Percentiles rank a stretch among this genome's conserved stretches.
Conservation (phyloP, 805 yeast genomes). For the Schwanniomyces polymorphus region DNA sequence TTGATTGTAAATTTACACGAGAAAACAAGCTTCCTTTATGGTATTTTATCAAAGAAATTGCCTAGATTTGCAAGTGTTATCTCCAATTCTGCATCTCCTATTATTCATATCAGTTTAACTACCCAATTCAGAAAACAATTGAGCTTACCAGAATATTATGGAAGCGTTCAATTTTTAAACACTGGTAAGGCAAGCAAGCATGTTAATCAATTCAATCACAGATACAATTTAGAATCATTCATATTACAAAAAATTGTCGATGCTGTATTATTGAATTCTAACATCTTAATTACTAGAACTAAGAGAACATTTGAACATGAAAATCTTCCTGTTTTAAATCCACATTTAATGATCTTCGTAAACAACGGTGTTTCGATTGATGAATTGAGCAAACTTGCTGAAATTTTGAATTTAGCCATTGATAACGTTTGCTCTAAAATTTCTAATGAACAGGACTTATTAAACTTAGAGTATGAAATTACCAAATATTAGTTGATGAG, state of each 20-base stretch:
- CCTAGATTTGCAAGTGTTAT: constrained; percentile 46
- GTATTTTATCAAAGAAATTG: constrained; percentile 40
- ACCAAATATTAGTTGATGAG: constrained; percentile 12
- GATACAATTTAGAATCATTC: constrained; percentile 54
- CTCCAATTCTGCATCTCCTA: constrained; percentile 63
- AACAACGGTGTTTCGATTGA: constrained; percentile 25
- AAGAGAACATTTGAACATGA: constrained; percentile 71
- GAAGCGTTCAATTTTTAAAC: constrained; percentile 43
- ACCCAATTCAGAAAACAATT: constrained; percentile 44
- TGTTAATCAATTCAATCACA: constrained; percentile 39
- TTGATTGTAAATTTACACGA: constrained; percentile 35
- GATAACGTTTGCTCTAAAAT: constrained; percentile 22
- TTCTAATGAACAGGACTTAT: constrained; percentile 21
- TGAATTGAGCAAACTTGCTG: constrained; percentile 25
- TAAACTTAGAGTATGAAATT: constrained; percentile 26
- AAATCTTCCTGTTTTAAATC: constrained; percentile 52
- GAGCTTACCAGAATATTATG: constrained; percentile 50
- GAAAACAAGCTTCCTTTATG: constrained; percentile 40
- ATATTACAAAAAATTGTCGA: constrained; percentile 70
- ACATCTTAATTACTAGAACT: constrained; percentile 63
- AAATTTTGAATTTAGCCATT: constrained; percentile 20
- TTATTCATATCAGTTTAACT: constrained; percentile 63
- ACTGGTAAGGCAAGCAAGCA: constrained; percentile 47
- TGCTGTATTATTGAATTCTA: constrained; percentile 47
- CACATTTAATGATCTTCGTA: constrained; percentile 34